phyloP scores from a whole-genome alignment of 2,329 filamentous ascomycete species.

The Fusarium sp. region DNA sequence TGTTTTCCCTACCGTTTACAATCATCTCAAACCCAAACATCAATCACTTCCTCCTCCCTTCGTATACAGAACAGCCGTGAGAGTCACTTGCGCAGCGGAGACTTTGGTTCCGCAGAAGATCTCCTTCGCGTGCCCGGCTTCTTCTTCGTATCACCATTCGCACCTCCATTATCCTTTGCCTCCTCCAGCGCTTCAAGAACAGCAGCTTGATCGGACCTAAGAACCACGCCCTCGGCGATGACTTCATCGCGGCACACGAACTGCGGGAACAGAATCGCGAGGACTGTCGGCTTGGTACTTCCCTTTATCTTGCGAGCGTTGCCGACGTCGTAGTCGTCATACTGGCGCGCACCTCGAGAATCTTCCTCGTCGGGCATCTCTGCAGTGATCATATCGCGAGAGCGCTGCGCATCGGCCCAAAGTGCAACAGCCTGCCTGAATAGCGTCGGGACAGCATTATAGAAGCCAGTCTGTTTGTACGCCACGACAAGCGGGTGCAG shows the following conservation, averaged over 20 bases:
- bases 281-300: neutral
- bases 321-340: conserved; percentile 30
- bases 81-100: conserved; percentile 18
- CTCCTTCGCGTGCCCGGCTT: conserved; percentile 2
- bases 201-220: conserved; percentile 38
- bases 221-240: conserved; percentile 37
- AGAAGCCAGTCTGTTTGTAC: conserved; percentile 40
- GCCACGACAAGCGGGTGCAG: conserved; percentile 35
- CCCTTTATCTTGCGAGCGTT: conserved; percentile 18
- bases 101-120: conserved; percentile 22
- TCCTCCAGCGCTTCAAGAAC: conserved; percentile 31
- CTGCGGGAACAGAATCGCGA: conserved; percentile 41
- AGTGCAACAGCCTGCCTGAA: conserved; percentile 39
- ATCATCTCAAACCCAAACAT: neutral
- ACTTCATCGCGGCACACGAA: conserved; percentile 36
- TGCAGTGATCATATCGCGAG: conserved; percentile 39
- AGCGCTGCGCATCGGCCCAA: conserved; percentile 40
- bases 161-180: conserved; percentile 1
- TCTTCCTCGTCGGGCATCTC: conserved; percentile 36
- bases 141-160: conserved; percentile 27
- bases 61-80: neutral
- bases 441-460: conserved; percentile 34
- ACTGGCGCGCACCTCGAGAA: conserved; percentile 26
- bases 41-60: neutral
- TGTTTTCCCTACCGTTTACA: neutral